A percentile compares a stretch with the other conserved stretches of the same genome.
Evolutionary conservation across 2,329 filamentous ascomycete species (phyloP).

Genomic region (Bipolaris victoriae): DNA sequence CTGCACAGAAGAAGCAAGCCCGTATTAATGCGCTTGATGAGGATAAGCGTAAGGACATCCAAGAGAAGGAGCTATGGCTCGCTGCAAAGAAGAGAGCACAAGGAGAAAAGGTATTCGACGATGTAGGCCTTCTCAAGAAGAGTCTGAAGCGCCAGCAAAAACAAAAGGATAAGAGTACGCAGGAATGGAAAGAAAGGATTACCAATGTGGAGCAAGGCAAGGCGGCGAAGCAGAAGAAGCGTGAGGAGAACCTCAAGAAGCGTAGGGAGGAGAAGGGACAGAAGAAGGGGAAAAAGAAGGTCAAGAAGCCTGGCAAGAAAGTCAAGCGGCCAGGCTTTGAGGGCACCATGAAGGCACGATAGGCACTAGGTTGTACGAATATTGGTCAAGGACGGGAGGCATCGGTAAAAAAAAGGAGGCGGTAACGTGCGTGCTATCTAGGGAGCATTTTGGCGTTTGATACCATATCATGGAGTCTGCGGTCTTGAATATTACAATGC

Average conservation of each 20-base stretch:
- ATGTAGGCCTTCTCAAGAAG: slow-evolving; percentile 84
- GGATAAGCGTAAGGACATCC: slow-evolving; percentile 81
- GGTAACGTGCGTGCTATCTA: slow-evolving; percentile 23
- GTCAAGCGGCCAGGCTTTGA: slow-evolving; percentile 64
- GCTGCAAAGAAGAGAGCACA: slow-evolving; percentile 87
- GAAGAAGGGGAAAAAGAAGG: slow-evolving; percentile 69
- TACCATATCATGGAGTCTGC: slow-evolving; percentile 35
- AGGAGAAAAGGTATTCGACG: slow-evolving; percentile 87
- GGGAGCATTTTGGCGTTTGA: slow-evolving; percentile 38
- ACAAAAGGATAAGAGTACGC: slow-evolving; percentile 87
- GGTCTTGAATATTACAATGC: slow-evolving; percentile 33
- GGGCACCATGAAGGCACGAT: slow-evolving; percentile 67
- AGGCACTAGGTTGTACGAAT: background rate
- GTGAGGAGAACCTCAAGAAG: slow-evolving; percentile 66
- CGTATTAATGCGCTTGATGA: slow-evolving; percentile 77
- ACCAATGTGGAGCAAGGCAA: slow-evolving; percentile 55
- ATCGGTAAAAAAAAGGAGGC: background rate
- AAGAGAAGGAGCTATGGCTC: slow-evolving; percentile 94
- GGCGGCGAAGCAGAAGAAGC: slow-evolving; percentile 57
- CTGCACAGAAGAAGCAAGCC: slow-evolving; percentile 83
- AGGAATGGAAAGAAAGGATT: slow-evolving; percentile 70
- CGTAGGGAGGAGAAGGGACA: slow-evolving; percentile 78
- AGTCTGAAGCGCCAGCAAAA: slow-evolving; percentile 91
- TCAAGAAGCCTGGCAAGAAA: slow-evolving; percentile 60
- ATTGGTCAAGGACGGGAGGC: background rate